Conservation (phyloP, 345 rosid genomes). For the Pistacia vera region DNA sequence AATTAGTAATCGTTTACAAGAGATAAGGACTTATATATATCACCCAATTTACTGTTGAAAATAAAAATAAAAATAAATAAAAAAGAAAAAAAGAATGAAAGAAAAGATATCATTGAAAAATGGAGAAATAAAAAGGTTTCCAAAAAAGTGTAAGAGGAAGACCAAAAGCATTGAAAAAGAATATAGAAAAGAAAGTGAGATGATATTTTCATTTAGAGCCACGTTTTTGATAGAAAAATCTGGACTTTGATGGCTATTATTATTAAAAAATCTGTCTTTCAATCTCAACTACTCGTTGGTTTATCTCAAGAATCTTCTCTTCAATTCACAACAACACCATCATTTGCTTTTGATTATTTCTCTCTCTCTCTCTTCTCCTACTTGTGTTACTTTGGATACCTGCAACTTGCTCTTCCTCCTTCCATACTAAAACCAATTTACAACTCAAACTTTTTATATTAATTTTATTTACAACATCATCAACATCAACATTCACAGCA, state of each 20-base stretch:
- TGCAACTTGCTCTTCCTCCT: slow-evolving; percentile 9
- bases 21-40: no score
- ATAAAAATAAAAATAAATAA: no score
- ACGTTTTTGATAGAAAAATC: slow-evolving; percentile 47
- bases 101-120: no score
- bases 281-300: neutral
- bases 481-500: neutral
- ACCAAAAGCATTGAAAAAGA: no score
- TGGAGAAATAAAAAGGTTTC: no score
- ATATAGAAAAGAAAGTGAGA: neutral
- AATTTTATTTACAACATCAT: neutral
- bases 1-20: no score
- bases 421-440: neutral
- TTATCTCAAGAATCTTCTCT: slow-evolving; percentile 41
- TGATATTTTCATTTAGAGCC: slow-evolving; percentile 20
- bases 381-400: slow-evolving; percentile 25
- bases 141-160: no score
- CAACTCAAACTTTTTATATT: no score
- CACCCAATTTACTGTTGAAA: no score
- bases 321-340: neutral
- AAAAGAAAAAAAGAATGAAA: no score
- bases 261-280: neutral
- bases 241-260: slow-evolving; percentile 35
- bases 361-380: neutral
- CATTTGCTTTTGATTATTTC: slow-evolving; percentile 15